Conservation (phyloP, 176 grass and related monocot genomes). For the Lolium multiflorum region DNA sequence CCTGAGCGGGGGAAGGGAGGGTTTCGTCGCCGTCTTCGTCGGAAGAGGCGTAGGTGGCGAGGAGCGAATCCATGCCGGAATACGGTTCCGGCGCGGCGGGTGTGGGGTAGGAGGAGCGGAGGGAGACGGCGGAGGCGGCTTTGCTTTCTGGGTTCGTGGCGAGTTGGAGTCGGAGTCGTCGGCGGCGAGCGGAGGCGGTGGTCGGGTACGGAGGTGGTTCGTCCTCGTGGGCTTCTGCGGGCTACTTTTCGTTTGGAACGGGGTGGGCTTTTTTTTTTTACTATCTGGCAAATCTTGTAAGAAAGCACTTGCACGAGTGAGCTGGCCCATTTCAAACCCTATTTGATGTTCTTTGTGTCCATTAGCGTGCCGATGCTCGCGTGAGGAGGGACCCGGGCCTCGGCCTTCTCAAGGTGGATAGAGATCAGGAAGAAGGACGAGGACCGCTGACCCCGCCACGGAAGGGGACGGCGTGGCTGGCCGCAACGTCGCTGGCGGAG, state of each 20-base stretch:
- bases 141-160: neutral
- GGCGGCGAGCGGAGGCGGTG: constrained; percentile 24
- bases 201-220: neutral
- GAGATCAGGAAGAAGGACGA: too few species aligned
- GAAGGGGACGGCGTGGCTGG: too few species aligned
- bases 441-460: too few species aligned
- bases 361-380: too few species aligned
- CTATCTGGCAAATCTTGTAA: too few species aligned
- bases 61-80: constrained; percentile 80
- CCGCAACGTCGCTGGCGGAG: too few species aligned
- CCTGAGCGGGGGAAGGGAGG: neutral
- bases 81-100: neutral
- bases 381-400: too few species aligned
- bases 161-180: constrained; percentile 14
- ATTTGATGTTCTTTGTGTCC: too few species aligned
- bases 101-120: neutral
- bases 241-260: neutral
- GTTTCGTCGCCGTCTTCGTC: constrained; percentile 63
- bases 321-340: too few species aligned
- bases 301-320: too few species aligned
- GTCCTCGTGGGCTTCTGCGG: neutral
- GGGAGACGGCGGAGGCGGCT: neutral
- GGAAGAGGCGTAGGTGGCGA: constrained; percentile 92
- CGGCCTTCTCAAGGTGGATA: too few species aligned
- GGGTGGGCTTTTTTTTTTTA: too few species aligned